A percentile compares a stretch with the other conserved stretches of the same genome.
These are phyloP conservation scores for Elasticomyces elasticus DNA, from an alignment of 495 filamentous ascomycete genomes.

Conservation along the genomic window DNA sequence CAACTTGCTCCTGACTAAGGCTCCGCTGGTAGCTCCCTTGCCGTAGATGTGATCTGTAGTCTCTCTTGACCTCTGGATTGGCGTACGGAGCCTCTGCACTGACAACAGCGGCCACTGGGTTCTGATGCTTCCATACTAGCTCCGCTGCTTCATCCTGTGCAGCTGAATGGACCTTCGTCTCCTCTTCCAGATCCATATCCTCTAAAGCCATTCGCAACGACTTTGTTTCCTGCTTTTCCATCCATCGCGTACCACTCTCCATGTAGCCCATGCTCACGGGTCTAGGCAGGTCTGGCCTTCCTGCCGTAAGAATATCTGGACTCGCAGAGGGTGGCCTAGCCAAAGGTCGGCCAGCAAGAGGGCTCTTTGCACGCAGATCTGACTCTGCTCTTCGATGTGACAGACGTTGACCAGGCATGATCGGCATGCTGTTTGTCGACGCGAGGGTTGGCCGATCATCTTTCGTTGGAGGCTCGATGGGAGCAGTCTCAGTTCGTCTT, in stretches of 20 bases:
- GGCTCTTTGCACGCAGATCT: not conserved
- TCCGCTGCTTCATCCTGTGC: constrained; percentile 82
- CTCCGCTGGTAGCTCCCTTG: constrained; percentile 55
- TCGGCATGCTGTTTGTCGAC: constrained; percentile 14
- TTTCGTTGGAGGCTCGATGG: constrained; percentile 30
- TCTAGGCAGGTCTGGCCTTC: constrained; percentile 23
- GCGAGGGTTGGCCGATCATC: constrained; percentile 19
- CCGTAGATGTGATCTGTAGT: constrained; percentile 50
- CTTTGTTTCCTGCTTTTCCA: constrained; percentile 77
- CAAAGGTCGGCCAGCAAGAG: constrained; percentile 9
- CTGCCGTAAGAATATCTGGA: not conserved
- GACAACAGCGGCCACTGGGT: constrained; percentile 47
- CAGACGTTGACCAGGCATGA: constrained; percentile 3
- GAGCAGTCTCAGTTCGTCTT: constrained; percentile 35
- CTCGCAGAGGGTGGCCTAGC: constrained; percentile 15
- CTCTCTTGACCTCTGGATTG: constrained; percentile 21
- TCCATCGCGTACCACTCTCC: constrained; percentile 69
- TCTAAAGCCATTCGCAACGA: constrained; percentile 71
- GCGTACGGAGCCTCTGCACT: constrained; percentile 49
- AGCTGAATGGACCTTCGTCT: constrained; percentile 57
- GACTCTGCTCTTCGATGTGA: constrained; percentile 4
- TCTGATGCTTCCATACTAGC: constrained; percentile 73
- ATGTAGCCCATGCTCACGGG: constrained; percentile 56
- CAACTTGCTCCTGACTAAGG: constrained; percentile 40
- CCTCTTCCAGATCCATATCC: constrained; percentile 64